Conservation (phyloP, 2,329 filamentous ascomycete genomes). For the Shiraia bambusicola region DNA sequence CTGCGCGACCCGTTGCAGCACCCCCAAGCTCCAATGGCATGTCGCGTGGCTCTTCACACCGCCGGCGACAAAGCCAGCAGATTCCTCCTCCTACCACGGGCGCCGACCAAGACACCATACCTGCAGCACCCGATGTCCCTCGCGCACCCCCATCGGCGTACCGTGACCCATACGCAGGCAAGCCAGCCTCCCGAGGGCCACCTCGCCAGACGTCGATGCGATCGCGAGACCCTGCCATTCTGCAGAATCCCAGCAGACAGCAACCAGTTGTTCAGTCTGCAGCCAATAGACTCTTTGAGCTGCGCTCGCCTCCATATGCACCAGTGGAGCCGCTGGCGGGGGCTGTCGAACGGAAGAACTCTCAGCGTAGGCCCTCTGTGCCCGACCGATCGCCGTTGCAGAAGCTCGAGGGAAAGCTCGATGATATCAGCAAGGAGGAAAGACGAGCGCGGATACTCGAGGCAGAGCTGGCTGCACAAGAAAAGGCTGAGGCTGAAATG, state of each 20-base stretch:
- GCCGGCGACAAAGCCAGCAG: slow-evolving; percentile 36
- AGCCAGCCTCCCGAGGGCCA: slow-evolving; percentile 22
- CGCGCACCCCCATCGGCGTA: slow-evolving; percentile 52
- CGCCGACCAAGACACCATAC: slow-evolving; percentile 26
- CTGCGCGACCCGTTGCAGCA: slow-evolving; percentile 26
- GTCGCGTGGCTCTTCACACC: slow-evolving; percentile 27
- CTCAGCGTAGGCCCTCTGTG: slow-evolving; percentile 58
- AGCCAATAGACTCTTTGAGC: slow-evolving; percentile 33
- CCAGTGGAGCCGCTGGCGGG: slow-evolving; percentile 33
- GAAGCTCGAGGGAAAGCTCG: slow-evolving; percentile 85
- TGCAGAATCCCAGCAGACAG: slow-evolving; percentile 38
- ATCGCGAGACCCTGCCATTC: slow-evolving; percentile 37
- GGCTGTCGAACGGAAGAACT: slow-evolving; percentile 25
- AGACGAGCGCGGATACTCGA: slow-evolving; percentile 82
- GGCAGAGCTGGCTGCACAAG: slow-evolving; percentile 72
- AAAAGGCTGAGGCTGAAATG: slow-evolving; percentile 54
- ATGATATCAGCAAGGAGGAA: slow-evolving; percentile 93
- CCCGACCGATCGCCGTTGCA: slow-evolving; percentile 87
- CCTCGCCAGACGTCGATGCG: slow-evolving; percentile 30
- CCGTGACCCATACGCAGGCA: slow-evolving; percentile 42
- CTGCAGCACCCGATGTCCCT: slow-evolving; percentile 62
- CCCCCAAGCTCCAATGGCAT: slow-evolving; percentile 21
- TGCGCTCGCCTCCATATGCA: slow-evolving; percentile 35
- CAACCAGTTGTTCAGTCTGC: slow-evolving; percentile 38
- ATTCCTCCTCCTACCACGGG: slow-evolving; percentile 29